Evolutionary conservation across 345 rosid species (phyloP).

Genomic region (Eucalyptus pauciflora): DNA sequence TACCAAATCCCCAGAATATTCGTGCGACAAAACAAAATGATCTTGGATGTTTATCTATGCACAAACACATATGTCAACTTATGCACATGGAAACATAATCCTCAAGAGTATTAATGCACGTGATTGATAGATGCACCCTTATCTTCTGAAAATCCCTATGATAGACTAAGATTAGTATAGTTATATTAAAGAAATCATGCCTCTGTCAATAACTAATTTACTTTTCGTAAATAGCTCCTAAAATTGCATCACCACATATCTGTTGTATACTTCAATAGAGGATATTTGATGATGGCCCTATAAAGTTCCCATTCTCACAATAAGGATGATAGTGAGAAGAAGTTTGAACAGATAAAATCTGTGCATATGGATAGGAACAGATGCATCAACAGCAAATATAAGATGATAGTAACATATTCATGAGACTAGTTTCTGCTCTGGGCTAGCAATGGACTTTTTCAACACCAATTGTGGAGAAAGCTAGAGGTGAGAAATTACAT

Average conservation of each 20-base stretch:
- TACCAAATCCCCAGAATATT: neutral
- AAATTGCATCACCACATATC: neutral
- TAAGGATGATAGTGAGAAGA: neutral
- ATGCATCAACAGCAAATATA: neutral
- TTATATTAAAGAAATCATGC: neutral
- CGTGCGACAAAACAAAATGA: neutral
- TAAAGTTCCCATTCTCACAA: neutral
- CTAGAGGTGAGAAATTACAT: constrained; percentile 39
- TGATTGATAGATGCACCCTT: neutral
- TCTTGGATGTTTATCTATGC: neutral
- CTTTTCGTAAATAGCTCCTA: neutral
- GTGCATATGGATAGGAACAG: neutral
- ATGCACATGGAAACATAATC: neutral
- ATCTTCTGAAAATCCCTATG: neutral
- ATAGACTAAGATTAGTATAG: neutral
- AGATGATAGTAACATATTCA: neutral
- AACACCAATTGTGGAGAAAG: neutral
- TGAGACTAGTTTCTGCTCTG: neutral
- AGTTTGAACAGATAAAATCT: neutral
- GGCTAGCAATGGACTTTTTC: neutral
- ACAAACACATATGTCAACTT: neutral
- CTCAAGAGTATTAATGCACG: neutral
- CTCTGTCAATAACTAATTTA: neutral
- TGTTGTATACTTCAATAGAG: neutral
- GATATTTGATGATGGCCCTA: neutral